Evolutionary conservation across 345 rosid genomes (phyloP).

Genomic region (Xanthoceras sorbifolium): DNA sequence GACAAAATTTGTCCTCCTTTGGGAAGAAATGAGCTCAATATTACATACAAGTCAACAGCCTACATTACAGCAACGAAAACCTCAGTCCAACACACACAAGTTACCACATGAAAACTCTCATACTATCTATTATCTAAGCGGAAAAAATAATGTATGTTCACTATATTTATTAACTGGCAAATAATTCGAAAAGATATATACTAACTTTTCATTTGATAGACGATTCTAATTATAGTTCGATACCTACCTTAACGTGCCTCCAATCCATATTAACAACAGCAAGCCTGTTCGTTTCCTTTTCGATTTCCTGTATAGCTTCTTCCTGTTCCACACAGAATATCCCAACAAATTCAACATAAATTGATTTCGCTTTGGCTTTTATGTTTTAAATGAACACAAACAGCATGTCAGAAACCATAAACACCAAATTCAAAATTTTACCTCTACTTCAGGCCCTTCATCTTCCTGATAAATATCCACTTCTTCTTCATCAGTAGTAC

Average conservation of each 20-base stretch:
- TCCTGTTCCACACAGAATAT: constrained; percentile 43
- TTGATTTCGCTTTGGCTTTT: background rate
- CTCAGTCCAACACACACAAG: background rate
- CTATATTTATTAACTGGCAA: no score
- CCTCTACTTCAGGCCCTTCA: constrained; percentile 48
- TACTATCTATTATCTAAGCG: no score
- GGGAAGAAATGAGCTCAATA: constrained; percentile 77
- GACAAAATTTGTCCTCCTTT: constrained; percentile 75
- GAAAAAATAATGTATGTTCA: no score
- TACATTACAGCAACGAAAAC: constrained; percentile 29
- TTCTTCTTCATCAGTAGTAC: constrained; percentile 52
- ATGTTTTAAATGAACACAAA: background rate
- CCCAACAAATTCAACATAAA: background rate
- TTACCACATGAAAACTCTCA: background rate
- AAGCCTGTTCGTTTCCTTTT: constrained; percentile 75
- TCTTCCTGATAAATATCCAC: constrained; percentile 48
- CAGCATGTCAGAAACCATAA: background rate
- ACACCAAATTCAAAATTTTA: constrained; percentile 17
- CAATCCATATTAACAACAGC: constrained; percentile 91
- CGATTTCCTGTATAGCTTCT: constrained; percentile 59
- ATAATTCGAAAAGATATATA: no score
- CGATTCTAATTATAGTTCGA: background rate
- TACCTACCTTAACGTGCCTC: constrained; percentile 83
- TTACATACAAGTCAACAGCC: constrained; percentile 86
- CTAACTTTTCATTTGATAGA: background rate